These are phyloP conservation scores for Ophiocordyceps camponoti-floridani DNA, from an alignment of 2,329 filamentous ascomycete genomes.

Conservation along the genomic window DNA sequence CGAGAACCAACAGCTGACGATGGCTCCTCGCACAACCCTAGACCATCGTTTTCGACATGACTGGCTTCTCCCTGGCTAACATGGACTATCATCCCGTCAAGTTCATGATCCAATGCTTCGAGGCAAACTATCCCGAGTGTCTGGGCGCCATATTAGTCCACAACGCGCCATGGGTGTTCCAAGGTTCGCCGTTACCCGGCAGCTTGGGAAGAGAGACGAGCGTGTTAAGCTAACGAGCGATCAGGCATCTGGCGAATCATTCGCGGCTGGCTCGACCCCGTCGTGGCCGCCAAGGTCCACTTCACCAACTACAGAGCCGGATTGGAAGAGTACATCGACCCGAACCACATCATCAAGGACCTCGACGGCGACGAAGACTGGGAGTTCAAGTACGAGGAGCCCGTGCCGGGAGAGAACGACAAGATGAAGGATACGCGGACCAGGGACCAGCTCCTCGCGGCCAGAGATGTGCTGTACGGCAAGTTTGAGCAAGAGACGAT, in stretches of 20 bases:
- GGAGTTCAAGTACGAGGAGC: conserved; percentile 69
- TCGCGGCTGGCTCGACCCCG: conserved; percentile 87
- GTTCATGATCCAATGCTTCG: conserved; percentile 99
- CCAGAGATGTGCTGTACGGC: conserved; percentile 46
- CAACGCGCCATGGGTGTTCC: conserved; percentile 94
- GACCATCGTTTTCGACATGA: conserved; percentile 95
- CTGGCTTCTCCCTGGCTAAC: conserved; percentile 78
- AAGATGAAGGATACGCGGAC: conserved; percentile 48
- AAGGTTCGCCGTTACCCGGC: conserved; percentile 34
- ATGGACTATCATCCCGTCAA: conserved; percentile 98
- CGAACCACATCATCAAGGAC: conserved; percentile 57
- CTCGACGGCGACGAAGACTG: conserved; percentile 76
- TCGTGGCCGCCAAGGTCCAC: conserved; percentile 85
- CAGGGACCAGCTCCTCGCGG: conserved; percentile 42
- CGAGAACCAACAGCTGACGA: not conserved
- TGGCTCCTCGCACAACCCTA: conserved; percentile 17
- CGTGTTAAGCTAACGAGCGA: not conserved
- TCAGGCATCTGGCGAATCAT: conserved; percentile 91
- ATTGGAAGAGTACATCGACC: conserved; percentile 57
- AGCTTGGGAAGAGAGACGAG: too few species aligned
- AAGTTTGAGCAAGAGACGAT: conserved; percentile 60
- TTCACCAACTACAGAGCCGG: conserved; percentile 75
- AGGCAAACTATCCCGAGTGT: conserved; percentile 93
- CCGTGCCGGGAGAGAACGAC: conserved; percentile 57
- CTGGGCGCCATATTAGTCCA: conserved; percentile 82